Evolutionary conservation across 1,284 basidiomycete species (phyloP).

Genomic region (Cryptococcus sp.): DNA sequence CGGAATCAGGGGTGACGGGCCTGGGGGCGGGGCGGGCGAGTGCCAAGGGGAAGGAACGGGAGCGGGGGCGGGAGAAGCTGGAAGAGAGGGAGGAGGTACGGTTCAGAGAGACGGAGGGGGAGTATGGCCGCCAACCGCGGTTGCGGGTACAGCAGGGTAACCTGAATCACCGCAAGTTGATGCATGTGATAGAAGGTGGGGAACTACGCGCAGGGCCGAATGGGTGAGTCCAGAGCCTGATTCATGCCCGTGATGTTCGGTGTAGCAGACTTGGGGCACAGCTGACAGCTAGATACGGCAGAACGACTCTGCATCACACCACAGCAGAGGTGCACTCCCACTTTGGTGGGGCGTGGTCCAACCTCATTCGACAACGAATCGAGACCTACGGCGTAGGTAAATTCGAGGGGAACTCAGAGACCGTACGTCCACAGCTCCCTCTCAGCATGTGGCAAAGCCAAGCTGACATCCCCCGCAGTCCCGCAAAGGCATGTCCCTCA

Average conservation of each 20-base stretch:
- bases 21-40: too few species aligned
- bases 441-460: background rate
- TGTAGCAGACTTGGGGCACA: background rate
- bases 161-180: constrained; percentile 48
- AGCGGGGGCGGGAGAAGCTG: constrained; percentile 2
- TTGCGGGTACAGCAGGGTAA: constrained; percentile 44
- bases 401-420: constrained; percentile 47
- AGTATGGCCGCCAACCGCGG: constrained; percentile 30
- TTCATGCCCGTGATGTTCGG: background rate
- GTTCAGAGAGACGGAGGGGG: constrained; percentile 4
- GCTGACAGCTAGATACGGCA: background rate
- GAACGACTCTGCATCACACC: constrained; percentile 44
- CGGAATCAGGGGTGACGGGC: background rate
- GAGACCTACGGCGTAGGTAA: constrained; percentile 47
- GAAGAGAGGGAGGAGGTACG: background rate
- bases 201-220: constrained; percentile 40
- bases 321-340: constrained; percentile 47
- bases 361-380: constrained; percentile 42
- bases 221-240: constrained; percentile 28
- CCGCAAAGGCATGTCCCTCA: constrained; percentile 49
- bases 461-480: constrained; percentile 23
- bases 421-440: constrained; percentile 25
- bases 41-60: constrained; percentile 1
- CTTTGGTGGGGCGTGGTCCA: constrained; percentile 45
- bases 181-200: constrained; percentile 48